Evolutionary conservation across 2,329 filamentous ascomycete genomes (phyloP), one percentile per base, ranked within the genome.

Genomic region (Samsoniella hepiali): DNA sequence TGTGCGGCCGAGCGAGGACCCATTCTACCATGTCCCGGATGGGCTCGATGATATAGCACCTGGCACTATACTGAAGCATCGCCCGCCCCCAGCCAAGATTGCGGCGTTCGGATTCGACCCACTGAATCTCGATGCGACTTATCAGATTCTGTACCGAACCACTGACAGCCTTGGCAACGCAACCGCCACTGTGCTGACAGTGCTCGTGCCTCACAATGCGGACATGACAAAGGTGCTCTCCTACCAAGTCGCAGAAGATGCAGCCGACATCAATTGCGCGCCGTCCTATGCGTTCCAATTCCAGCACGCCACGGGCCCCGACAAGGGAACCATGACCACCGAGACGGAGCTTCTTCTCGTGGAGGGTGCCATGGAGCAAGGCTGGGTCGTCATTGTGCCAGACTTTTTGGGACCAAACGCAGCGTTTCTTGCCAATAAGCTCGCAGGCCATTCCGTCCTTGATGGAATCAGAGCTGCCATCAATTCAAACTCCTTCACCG

Each of bases 371-470:
- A 75, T 84, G 2, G 71, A 73, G 6, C 63, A 73, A 66, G 80
- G 80, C 7, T 83, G 79, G 79, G 72, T 78, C 27, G 77, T 84
- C 31, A 78, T 76, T 17, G 70, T 79, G 73, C 80, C 81, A 0
- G 82, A 84, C 66, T 78, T 76, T 61, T 74, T 80, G 62, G 79
- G 79, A 0, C 77, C 78, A 2, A 69, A 70, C 15, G 79, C 78
- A 1, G 74, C 78, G 2, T 83, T 79, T 66, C 68, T 74, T 0
- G 76, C 77, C 11, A 78, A 78, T 53, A 69, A 72, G 7, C 71
- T 76, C 17, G 75, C 75, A 5, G 79, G 78, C 0, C 73, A 81
- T 40, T 75, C 77, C 0, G 77, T 75, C 15, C 71, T 82, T 15
- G 77, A 82, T 65, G 75, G 75, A 8, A 71, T 81, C 15, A 76